phyloP scores from a whole-genome alignment of 768 basidiomycete genomes.

The Rhodotorula toruloides region DNA sequence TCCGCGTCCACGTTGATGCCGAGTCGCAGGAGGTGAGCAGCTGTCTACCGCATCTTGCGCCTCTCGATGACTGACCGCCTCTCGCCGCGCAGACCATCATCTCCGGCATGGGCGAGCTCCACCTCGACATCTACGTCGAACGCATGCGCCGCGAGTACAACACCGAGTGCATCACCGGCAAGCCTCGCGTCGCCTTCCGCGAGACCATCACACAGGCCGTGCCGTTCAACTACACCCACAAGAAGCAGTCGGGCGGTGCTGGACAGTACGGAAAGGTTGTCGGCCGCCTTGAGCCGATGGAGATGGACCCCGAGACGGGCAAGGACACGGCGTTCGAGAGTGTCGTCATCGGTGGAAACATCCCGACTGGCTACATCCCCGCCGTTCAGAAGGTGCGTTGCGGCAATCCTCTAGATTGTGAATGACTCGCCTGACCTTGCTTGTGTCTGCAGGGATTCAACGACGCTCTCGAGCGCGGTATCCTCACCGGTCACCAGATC shows the following conservation, averaged over 20 bases:
- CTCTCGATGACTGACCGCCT: not conserved
- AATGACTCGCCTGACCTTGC: not conserved
- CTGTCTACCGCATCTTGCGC: not conserved
- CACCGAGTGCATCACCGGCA: slow-evolving; percentile 85
- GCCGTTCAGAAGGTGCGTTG: slow-evolving; percentile 76
- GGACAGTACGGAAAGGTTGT: slow-evolving; percentile 93
- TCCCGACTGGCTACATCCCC: slow-evolving; percentile 86
- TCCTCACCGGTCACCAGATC: slow-evolving; percentile 79
- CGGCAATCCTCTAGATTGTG: too few species aligned
- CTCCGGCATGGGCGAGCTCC: slow-evolving; percentile 98
- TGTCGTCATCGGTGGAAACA: slow-evolving; percentile 82
- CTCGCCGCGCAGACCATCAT: slow-evolving; percentile 74
- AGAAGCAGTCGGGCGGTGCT: slow-evolving; percentile 96
- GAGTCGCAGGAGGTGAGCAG: slow-evolving; percentile 79
- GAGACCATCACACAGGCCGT: slow-evolving; percentile 82
- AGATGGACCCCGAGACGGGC: slow-evolving; percentile 67
- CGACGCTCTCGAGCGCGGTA: slow-evolving; percentile 86
- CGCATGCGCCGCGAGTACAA: slow-evolving; percentile 98
- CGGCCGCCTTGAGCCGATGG: slow-evolving; percentile 86
- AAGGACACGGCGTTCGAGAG: slow-evolving; percentile 74
- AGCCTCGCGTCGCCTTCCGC: slow-evolving; percentile 92
- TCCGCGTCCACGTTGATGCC: slow-evolving; percentile 89
- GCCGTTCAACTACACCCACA: slow-evolving; percentile 85
- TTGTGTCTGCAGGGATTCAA: slow-evolving; percentile 70
- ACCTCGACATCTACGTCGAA: slow-evolving; percentile 97